A percentile compares a stretch with the other conserved stretches of the same genome.
These are phyloP conservation scores for Rubia peregrina DNA, from an alignment of 305 asterid genomes.

Conservation along the genomic window DNA sequence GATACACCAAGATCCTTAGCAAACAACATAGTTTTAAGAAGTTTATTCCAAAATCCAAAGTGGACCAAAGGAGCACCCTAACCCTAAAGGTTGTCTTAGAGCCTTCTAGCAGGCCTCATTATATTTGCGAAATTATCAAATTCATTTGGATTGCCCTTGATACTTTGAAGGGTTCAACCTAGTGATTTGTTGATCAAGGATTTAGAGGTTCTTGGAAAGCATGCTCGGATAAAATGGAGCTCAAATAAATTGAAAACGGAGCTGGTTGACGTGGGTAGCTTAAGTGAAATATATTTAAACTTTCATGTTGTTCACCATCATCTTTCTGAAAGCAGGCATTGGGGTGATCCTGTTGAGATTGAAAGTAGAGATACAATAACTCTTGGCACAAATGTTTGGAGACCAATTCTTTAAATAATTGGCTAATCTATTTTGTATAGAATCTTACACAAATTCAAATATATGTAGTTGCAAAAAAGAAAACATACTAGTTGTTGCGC, in stretches of 20 bases:
- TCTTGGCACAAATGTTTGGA: constrained; percentile 92
- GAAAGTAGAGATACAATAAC: constrained; percentile 69
- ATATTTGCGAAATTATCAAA: constrained; percentile 55
- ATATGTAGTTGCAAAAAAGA: no score
- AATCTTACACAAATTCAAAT: no score
- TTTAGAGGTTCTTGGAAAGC: constrained; percentile 96
- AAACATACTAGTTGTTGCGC: no score
- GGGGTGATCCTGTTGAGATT: constrained; percentile 76
- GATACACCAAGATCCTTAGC: no score
- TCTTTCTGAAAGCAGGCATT: constrained; percentile 63
- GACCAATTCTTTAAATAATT: constrained; percentile 85
- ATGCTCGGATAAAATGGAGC: constrained; percentile 89
- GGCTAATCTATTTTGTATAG: constrained; percentile 60
- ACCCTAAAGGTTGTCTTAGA: constrained; percentile 22
- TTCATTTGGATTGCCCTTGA: constrained; percentile 63
- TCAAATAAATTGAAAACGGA: constrained; percentile 76
- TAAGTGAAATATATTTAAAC: constrained; percentile 80
- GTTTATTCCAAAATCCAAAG: no score
- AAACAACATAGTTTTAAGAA: no score
- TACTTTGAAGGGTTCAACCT: constrained; percentile 87
- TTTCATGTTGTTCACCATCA: constrained; percentile 47
- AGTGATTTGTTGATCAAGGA: constrained; percentile 68
- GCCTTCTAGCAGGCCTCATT: constrained; percentile 65
- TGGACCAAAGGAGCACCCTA: no score
- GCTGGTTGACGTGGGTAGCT: constrained; percentile 96